A percentile compares a stretch with the other conserved stretches of the same genome.
Conservation (phyloP, 176 grass and related monocot species). For the Echinochloa phyllopogon region DNA sequence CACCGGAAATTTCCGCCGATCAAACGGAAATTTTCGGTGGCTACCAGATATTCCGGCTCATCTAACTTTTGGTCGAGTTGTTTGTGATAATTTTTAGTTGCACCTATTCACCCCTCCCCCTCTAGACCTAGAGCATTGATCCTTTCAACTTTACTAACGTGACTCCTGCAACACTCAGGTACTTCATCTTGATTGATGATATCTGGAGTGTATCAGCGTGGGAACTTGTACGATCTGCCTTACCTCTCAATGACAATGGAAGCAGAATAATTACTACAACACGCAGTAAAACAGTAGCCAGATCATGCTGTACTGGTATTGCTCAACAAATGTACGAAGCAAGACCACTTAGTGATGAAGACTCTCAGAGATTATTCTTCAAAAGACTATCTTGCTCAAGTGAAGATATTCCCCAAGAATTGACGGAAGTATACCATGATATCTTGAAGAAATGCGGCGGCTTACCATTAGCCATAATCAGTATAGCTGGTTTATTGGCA, state of each 20-base stretch:
- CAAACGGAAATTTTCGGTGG: too few relatives aligned
- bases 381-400: not conserved
- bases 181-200: conserved; percentile 26
- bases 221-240: not conserved
- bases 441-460: conserved; percentile 39
- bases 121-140: too few relatives aligned
- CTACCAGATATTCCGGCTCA: too few relatives aligned
- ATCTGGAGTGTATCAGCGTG: not conserved
- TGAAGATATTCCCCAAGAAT: not conserved
- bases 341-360: not conserved
- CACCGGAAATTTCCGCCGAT: too few relatives aligned
- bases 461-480: conserved; percentile 38
- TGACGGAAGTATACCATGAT: not conserved
- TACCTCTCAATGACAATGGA: not conserved
- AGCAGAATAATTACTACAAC: conserved; percentile 23
- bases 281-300: not conserved
- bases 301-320: not conserved
- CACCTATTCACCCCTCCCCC: too few relatives aligned
- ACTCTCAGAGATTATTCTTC: conserved; percentile 18
- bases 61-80: too few relatives aligned
- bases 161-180: not conserved
- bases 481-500: conserved; percentile 38
- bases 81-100: too few relatives aligned
- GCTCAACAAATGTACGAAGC: conserved; percentile 4
- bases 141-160: not conserved